These are phyloP conservation scores for Prosopis cineraria DNA, from an alignment of 306 rosid species.

Conservation along the genomic window DNA sequence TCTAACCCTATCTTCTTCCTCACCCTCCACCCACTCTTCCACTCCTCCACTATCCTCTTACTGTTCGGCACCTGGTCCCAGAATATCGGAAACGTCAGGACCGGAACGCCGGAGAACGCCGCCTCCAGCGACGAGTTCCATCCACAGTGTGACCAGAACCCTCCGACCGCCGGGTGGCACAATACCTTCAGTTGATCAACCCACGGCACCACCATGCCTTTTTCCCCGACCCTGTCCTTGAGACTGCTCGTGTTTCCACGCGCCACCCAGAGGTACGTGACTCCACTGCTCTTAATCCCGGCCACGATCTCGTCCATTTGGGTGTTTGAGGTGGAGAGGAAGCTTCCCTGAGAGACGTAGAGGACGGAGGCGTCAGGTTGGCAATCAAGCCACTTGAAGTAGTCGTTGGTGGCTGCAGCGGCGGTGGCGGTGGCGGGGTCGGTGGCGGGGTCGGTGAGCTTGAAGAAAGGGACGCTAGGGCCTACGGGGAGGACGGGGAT, in stretches of 20 bases:
- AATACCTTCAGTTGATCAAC: constrained; percentile 41
- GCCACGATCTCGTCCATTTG: constrained; percentile 39
- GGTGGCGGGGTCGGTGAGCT: background rate
- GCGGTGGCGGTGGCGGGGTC: background rate
- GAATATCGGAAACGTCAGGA: constrained; percentile 31
- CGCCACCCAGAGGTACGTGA: constrained; percentile 44
- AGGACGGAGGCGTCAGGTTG: constrained; percentile 34
- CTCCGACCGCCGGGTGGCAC: constrained; percentile 31
- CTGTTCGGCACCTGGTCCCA: constrained; percentile 37
- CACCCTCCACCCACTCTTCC: constrained; percentile 24
- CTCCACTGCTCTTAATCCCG: constrained; percentile 26
- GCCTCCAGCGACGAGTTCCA: constrained; percentile 37
- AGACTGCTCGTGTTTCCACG: constrained; percentile 36
- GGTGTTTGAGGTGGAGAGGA: constrained; percentile 33
- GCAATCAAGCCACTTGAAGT: constrained; percentile 39
- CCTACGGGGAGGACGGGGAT: constrained; percentile 44
- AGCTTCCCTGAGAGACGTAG: constrained; percentile 50
- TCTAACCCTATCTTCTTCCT: constrained; percentile 4
- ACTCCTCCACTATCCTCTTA: constrained; percentile 36
- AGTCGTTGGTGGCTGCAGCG: background rate
- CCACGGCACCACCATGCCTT: constrained; percentile 41
- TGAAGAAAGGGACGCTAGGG: constrained; percentile 38
- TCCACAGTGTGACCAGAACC: constrained; percentile 44
- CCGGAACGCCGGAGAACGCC: constrained; percentile 30
- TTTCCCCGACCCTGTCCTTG: constrained; percentile 18